A percentile compares a stretch with the other conserved stretches of the same genome.
Evolutionary conservation across 2,329 filamentous ascomycete species (phyloP).

Genomic region (Neonectria coccinea): DNA sequence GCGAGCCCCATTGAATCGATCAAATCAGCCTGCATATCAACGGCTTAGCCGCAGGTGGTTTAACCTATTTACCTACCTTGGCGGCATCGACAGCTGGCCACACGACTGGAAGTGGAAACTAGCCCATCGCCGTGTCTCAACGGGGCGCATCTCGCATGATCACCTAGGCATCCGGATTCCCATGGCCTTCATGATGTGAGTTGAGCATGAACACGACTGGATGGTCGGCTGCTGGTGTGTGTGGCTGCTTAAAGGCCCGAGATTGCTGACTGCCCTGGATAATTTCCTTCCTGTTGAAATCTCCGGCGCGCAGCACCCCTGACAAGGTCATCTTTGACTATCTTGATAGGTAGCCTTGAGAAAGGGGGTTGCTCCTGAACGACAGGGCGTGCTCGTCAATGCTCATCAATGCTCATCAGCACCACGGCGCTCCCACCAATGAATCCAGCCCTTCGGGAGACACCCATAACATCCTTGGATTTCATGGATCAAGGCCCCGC

Average conservation of each 20-base stretch:
- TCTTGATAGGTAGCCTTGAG: neutral
- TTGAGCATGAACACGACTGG: slow-evolving; percentile 2
- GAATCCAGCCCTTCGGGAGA: slow-evolving; percentile 9
- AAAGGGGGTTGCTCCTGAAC: slow-evolving; percentile 11
- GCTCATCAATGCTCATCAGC: neutral
- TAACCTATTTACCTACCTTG: neutral
- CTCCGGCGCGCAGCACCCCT: slow-evolving; percentile 31
- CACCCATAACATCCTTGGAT: neutral
- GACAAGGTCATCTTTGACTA: slow-evolving; percentile 22
- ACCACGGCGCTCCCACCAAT: slow-evolving; percentile 14
- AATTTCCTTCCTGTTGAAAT: slow-evolving; percentile 38
- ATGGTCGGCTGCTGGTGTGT: slow-evolving; percentile 1
- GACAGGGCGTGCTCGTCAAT: neutral
- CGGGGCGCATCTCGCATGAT: neutral
- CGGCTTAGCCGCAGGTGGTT: neutral
- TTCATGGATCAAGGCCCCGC: slow-evolving; percentile 25
- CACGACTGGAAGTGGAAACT: neutral
- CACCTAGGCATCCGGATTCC: neutral
- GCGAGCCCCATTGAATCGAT: slow-evolving; percentile 20
- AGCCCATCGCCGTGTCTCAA: neutral
- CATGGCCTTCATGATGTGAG: neutral
- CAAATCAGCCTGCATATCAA: slow-evolving; percentile 17
- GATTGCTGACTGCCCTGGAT: slow-evolving; percentile 39
- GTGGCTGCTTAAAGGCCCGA: slow-evolving; percentile 36
- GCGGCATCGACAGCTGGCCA: slow-evolving; percentile 11